Conservation (phyloP, 2,329 filamentous ascomycete species). For the Hirsutella minnesotensis region DNA sequence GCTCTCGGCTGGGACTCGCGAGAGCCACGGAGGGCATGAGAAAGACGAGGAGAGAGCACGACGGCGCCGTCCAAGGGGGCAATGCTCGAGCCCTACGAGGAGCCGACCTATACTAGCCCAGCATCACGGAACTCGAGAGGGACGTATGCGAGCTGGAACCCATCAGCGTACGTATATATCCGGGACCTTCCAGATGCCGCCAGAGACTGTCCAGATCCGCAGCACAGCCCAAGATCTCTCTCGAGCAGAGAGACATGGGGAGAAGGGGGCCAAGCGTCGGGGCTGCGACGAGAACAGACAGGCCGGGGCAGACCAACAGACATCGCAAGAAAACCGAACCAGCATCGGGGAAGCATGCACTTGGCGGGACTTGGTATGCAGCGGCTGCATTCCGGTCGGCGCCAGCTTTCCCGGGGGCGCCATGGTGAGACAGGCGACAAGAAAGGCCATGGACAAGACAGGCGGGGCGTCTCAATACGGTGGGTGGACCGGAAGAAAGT, state of each 20-base stretch:
- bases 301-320: not conserved
- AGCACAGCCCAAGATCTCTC: too few species aligned
- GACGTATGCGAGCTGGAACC: too few species aligned
- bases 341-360: constrained; percentile 1
- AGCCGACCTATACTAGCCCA: too few species aligned
- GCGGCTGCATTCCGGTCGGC: constrained; percentile 6
- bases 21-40: too few species aligned
- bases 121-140: too few species aligned
- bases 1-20: too few species aligned
- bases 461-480: not conserved
- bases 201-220: not conserved
- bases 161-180: too few species aligned
- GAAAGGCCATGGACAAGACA: not conserved
- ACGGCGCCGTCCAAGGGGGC: too few species aligned
- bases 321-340: not conserved
- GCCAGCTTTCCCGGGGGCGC: constrained; percentile 1
- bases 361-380: constrained; percentile 7
- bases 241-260: not conserved
- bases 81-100: too few species aligned
- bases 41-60: too few species aligned
- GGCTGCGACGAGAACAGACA: not conserved
- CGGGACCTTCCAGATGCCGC: too few species aligned
- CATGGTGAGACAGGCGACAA: constrained; percentile 7
- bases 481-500: not conserved
- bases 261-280: not conserved